These are phyloP conservation scores for Orbilia ellipsospora DNA, from an alignment of 2,329 filamentous ascomycete species.

Conservation along the genomic window DNA sequence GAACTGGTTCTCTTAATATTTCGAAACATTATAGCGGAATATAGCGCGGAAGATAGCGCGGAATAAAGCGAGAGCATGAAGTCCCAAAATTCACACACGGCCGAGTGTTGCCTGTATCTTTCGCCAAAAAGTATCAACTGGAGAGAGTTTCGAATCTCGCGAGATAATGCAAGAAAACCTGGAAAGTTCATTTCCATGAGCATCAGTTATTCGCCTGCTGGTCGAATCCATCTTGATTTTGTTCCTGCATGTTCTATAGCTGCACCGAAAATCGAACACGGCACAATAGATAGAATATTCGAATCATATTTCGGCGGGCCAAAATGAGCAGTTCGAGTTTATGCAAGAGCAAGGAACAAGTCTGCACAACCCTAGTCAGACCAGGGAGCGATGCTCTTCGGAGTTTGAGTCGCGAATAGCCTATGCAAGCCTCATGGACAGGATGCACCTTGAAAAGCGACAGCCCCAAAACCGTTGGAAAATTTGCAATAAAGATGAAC, in stretches of 20 bases:
- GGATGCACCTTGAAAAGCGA: conserved; percentile 21
- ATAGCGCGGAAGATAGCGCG: no score
- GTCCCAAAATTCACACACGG: no score
- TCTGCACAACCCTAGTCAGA: conserved; percentile 7
- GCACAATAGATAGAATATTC: conserved; percentile 2
- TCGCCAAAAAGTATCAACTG: conserved; percentile 20
- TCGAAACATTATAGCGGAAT: no score
- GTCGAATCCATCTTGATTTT: conserved; percentile 8
- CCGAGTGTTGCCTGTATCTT: conserved; percentile 1
- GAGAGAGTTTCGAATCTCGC: conserved; percentile 44
- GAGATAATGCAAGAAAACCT: conserved; percentile 1
- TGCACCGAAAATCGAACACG: conserved; percentile 7
- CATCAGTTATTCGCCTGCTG: conserved; percentile 9
- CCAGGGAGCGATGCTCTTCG: conserved; percentile 26
- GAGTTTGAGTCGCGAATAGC: conserved; percentile 31
- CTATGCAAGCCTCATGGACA: conserved; percentile 26
- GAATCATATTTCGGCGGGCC: conserved; percentile 23
- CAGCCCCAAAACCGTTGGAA: conserved; percentile 46
- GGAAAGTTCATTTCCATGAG: conserved; percentile 6
- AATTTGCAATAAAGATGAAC: conserved; percentile 18
- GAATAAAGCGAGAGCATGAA: neutral
- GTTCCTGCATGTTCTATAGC: conserved; percentile 32
- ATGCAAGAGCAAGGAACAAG: conserved; percentile 43
- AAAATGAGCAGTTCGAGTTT: conserved; percentile 15
- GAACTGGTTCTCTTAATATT: no score